Evolutionary conservation across 179 eudicot genomes (phyloP), one percentile per base, ranked within the genome.

Genomic region (Drosera spatulata): DNA sequence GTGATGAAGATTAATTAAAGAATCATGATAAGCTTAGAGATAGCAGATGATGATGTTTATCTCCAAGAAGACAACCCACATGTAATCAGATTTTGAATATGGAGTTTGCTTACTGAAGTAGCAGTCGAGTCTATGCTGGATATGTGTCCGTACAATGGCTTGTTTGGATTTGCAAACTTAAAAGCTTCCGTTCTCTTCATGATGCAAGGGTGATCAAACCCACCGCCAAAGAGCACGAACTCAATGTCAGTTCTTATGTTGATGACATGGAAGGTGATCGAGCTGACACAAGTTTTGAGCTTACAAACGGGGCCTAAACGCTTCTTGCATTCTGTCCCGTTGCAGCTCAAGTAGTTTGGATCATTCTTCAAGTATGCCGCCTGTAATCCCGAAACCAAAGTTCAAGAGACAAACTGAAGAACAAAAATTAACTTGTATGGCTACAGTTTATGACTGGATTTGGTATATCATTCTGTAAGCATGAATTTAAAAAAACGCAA

Each of bases 81-180:
- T 22, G 33, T 22, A 22, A 22, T 22, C 33, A 22, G 33, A 22
- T 22, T 22, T 22, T 22, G 33, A 22, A 22, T 22, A 22, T 22
- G 33, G 1, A 22, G 33, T 22, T 22, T 45, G 49, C 49, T 47
- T 76, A 90, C 97, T 68, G 85, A 68, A 51, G 82, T 79, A 52
- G 66, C 83, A 6, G 83, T 61, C 0, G 95, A 90, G 59, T 82
- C 83, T 38, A 75, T 57, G 71, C 86, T 82, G 0, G 97, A 84
- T 48, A 87, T 69, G 62, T 90, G 97, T 42, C 78, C 93, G 55
- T 82, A 74, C 2, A 87, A 70, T 10, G 97, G 97, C 58, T 53
- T 71, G 12, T 69, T 71, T 2, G 95, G 95, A 63, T 74, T 87
- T 5, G 84, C 75, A 54, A 90, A 90, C 33, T 61, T 72, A 39